Conservation (phyloP, 2,329 filamentous ascomycete genomes). For the Epichloe elymi region DNA sequence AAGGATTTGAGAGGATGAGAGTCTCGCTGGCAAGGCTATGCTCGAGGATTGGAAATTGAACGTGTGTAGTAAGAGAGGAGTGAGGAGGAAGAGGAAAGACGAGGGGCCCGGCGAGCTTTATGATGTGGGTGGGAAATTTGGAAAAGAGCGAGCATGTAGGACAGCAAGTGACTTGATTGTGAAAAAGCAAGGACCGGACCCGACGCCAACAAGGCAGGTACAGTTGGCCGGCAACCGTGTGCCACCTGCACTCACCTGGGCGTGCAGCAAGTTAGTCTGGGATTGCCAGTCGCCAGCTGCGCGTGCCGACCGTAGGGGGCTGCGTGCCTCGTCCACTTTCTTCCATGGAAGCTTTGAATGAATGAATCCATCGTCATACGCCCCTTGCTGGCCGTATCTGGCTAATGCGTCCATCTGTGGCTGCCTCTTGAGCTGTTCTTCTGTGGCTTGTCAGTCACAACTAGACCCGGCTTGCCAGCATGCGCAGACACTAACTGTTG, state of each 20-base stretch:
- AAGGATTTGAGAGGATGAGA: background rate
- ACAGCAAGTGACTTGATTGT: background rate
- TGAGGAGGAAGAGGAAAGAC: background rate
- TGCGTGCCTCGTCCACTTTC: background rate
- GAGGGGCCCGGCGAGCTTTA: constrained; percentile 2
- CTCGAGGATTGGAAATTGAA: background rate
- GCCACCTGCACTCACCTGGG: constrained; percentile 4
- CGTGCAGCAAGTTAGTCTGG: too few relatives aligned
- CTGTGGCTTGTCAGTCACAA: background rate
- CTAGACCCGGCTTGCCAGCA: background rate
- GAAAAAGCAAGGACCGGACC: constrained; percentile 4
- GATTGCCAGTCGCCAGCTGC: too few relatives aligned
- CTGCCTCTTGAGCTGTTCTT: background rate
- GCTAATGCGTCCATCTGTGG: background rate
- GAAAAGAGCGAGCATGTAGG: background rate
- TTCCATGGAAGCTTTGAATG: too few relatives aligned
- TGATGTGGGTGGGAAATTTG: constrained; percentile 1
- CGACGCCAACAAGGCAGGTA: constrained; percentile 2
- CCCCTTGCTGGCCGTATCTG: background rate
- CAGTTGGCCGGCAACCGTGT: constrained; percentile 5
- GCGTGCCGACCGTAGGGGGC: background rate
- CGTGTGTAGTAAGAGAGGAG: background rate
- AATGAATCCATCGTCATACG: too few relatives aligned
- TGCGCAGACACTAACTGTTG: too few relatives aligned
- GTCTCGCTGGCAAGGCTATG: constrained; percentile 1